Conservation (phyloP, 108 stramenopile species). For the Cyclotella choctawhatcheeana region DNA sequence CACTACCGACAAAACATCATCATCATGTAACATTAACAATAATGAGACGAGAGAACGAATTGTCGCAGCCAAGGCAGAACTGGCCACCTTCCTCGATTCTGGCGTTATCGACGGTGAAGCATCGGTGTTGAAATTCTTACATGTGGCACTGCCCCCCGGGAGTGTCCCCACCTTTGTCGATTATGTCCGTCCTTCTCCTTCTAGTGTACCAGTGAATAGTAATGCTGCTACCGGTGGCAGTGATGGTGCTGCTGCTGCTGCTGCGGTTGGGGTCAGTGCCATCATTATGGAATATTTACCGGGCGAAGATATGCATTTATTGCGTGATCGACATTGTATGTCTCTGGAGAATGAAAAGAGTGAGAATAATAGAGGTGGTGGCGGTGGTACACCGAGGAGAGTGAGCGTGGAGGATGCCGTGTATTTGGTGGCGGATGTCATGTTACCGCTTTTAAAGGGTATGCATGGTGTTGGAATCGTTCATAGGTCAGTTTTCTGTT, state of each 20-base stretch:
- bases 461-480: slow-evolving; percentile 86
- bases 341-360: background rate
- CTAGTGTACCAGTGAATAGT: no score
- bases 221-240: no score
- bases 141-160: slow-evolving; percentile 45
- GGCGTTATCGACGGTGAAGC: slow-evolving; percentile 87
- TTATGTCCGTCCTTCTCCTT: slow-evolving; percentile 52
- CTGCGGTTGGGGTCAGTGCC: slow-evolving; percentile 16
- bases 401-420: slow-evolving; percentile 75
- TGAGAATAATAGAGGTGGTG: no score
- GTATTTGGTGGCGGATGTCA: slow-evolving; percentile 76
- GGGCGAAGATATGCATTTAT: slow-evolving; percentile 82
- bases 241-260: background rate
- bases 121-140: slow-evolving; percentile 67
- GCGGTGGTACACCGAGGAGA: slow-evolving; percentile 37
- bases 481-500: slow-evolving; percentile 79
- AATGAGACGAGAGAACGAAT: slow-evolving; percentile 34
- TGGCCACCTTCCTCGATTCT: slow-evolving; percentile 75
- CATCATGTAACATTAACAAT: no score
- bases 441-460: slow-evolving; percentile 72
- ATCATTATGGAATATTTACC: slow-evolving; percentile 89
- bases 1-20: no score
- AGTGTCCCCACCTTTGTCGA: slow-evolving; percentile 81
- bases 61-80: slow-evolving; percentile 86
- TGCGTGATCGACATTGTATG: slow-evolving; percentile 68